Evolutionary conservation across 805 yeast genomes (phyloP).

Genomic region (Saccharomycopsis lassenensis): DNA sequence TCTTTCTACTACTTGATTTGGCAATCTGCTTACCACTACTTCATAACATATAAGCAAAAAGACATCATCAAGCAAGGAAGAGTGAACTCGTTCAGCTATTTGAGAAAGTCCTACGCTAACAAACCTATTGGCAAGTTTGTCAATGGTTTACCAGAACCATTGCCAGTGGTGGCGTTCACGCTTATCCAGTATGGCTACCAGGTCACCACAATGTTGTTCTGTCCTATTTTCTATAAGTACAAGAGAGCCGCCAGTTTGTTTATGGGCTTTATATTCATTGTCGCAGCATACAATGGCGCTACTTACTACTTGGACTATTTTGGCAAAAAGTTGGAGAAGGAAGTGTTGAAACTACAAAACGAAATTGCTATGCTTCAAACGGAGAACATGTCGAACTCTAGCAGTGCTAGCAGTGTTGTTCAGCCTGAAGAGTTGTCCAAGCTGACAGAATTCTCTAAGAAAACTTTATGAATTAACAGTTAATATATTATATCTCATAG

Average conservation of each 20-base stretch:
- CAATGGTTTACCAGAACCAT: constrained; percentile 69
- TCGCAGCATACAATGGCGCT: constrained; percentile 89
- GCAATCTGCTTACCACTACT: constrained; percentile 87
- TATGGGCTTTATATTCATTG: constrained; percentile 58
- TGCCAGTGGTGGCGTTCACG: constrained; percentile 83
- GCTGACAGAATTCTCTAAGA: too few relatives aligned
- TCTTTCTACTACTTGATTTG: constrained; percentile 75
- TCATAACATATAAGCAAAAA: constrained; percentile 71
- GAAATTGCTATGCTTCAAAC: constrained; percentile 61
- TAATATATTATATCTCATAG: too few relatives aligned
- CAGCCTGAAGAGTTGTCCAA: too few relatives aligned
- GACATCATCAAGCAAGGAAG: constrained; percentile 78
- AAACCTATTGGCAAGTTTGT: constrained; percentile 64
- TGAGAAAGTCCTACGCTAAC: constrained; percentile 60
- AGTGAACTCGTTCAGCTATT: constrained; percentile 77
- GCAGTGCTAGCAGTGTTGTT: neutral
- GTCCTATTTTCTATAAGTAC: constrained; percentile 79
- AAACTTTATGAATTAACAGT: too few relatives aligned
- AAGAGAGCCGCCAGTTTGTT: constrained; percentile 58
- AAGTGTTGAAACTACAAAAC: constrained; percentile 55
- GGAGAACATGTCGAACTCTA: neutral
- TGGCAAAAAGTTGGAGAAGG: constrained; percentile 83
- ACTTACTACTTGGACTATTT: constrained; percentile 87
- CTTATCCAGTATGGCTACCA: constrained; percentile 82
- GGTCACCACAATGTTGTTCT: constrained; percentile 71